These are phyloP conservation scores for Ophidiomyces ophidiicola DNA, from an alignment of 2,329 filamentous ascomycete genomes.

Conservation along the genomic window DNA sequence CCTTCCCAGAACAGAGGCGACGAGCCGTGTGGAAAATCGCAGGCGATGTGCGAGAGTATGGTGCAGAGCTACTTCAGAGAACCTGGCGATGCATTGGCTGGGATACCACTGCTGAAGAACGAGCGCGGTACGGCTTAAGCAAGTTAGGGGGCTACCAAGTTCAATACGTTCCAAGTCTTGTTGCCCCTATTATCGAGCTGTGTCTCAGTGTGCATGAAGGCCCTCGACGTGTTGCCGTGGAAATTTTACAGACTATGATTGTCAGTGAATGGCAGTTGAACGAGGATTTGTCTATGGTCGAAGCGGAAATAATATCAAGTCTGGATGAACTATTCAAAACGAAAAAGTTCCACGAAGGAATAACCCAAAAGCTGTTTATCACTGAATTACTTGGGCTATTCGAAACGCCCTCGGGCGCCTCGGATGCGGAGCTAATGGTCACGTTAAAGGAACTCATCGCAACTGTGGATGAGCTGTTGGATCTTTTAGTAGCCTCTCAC, in stretches of 20 bases:
- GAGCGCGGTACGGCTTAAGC: slow-evolving; percentile 59
- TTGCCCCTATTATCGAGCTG: slow-evolving; percentile 82
- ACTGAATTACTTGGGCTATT: slow-evolving; percentile 74
- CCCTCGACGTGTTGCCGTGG: slow-evolving; percentile 74
- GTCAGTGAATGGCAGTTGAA: slow-evolving; percentile 95
- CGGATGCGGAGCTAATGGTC: slow-evolving; percentile 45
- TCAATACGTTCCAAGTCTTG: slow-evolving; percentile 87
- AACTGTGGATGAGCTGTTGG: slow-evolving; percentile 80
- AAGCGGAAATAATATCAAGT: slow-evolving; percentile 93
- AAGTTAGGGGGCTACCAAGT: slow-evolving; percentile 96
- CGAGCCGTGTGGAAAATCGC: slow-evolving; percentile 98
- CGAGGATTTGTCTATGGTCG: slow-evolving; percentile 78
- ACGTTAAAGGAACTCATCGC: slow-evolving; percentile 67
- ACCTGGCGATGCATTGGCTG: slow-evolving; percentile 96
- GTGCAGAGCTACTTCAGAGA: slow-evolving; percentile 68
- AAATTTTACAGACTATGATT: slow-evolving; percentile 95
- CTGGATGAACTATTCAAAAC: slow-evolving; percentile 82
- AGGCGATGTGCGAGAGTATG: slow-evolving; percentile 84
- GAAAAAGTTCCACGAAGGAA: slow-evolving; percentile 74
- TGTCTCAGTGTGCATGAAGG: slow-evolving; percentile 93
- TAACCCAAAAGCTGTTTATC: slow-evolving; percentile 86
- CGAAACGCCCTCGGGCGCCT: slow-evolving; percentile 51
- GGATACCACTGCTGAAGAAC: slow-evolving; percentile 76
- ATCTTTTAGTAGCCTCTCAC: slow-evolving; percentile 81
- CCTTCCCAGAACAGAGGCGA: slow-evolving; percentile 92